Conservation (phyloP, 2,329 filamentous ascomycete species). For the Fusarium sambucinum region DNA sequence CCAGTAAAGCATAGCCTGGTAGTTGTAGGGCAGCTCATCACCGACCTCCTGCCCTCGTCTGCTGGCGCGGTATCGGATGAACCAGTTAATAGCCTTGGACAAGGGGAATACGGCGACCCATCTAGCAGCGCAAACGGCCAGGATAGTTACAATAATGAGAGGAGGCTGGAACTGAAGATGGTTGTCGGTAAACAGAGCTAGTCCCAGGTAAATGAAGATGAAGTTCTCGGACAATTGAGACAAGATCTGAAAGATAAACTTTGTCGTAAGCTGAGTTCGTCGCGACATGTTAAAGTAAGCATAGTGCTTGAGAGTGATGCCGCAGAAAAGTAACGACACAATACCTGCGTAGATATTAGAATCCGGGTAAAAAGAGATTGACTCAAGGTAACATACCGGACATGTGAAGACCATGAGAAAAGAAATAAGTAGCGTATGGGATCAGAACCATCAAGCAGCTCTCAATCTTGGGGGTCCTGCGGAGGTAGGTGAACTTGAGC, state of each 20-base stretch:
- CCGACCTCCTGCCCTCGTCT: conserved; percentile 78
- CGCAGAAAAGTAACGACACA: conserved; percentile 95
- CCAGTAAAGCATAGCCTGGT: conserved; percentile 99
- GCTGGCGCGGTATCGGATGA: conserved; percentile 86
- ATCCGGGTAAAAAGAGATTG: neutral
- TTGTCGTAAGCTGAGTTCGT: conserved; percentile 95
- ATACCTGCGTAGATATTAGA: conserved; percentile 73
- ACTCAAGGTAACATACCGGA: conserved; percentile 75
- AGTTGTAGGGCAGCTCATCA: conserved; percentile 92
- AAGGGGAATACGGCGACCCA: conserved; percentile 97
- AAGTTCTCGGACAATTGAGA: conserved; percentile 98
- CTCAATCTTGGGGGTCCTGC: conserved; percentile 95
- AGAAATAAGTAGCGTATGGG: conserved; percentile 97
- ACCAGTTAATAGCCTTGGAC: conserved; percentile 89
- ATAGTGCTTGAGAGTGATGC: conserved; percentile 98
- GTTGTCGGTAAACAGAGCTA: conserved; percentile 93
- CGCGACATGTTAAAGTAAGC: conserved; percentile 99
- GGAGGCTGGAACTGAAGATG: conserved; percentile 91
- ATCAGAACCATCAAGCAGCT: conserved; percentile 94
- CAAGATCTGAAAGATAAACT: conserved; percentile 95
- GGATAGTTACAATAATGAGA: conserved; percentile 91
- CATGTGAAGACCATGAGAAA: conserved; percentile 94
- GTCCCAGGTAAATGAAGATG: conserved; percentile 98
- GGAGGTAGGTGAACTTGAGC: conserved; percentile 93
- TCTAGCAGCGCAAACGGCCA: conserved; percentile 90